Conservation (phyloP, 1,284 basidiomycete genomes). For the Amylostereum chailletii region DNA sequence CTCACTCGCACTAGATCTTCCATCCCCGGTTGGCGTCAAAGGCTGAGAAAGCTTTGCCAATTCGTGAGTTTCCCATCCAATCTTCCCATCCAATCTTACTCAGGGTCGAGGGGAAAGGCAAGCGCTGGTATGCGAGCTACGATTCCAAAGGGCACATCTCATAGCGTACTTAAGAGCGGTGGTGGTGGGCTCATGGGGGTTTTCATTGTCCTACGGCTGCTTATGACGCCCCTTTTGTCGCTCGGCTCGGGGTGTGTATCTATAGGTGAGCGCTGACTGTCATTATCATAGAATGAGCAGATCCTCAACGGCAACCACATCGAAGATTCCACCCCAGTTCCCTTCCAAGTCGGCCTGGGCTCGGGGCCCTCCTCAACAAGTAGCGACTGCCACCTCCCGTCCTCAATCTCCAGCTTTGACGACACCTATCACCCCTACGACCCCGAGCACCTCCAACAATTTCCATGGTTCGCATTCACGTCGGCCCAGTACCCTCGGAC, state of each 20-base stretch:
- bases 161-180: no score
- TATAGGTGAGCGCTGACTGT: background rate
- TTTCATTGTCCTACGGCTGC: background rate
- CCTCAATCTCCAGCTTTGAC: conserved; percentile 66
- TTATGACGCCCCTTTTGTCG: background rate
- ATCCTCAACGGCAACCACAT: conserved; percentile 60
- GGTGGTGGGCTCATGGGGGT: no score
- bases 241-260: background rate
- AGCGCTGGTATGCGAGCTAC: no score
- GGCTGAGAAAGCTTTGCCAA: no score
- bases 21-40: conserved; percentile 28
- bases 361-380: conserved; percentile 65
- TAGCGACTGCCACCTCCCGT: conserved; percentile 51
- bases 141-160: no score
- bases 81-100: no score
- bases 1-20: conserved; percentile 38
- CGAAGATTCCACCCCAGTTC: conserved; percentile 64
- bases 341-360: conserved; percentile 75
- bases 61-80: conserved; percentile 41
- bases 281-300: conserved; percentile 69
- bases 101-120: no score
- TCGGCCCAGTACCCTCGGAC: conserved; percentile 61
- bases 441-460: conserved; percentile 16
- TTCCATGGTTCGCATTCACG: conserved; percentile 49
- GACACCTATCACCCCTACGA: conserved; percentile 33